Base-by-base conservation (phyloP, 805 yeast genomes). In the Myxozyma mucilagina region DNA sequence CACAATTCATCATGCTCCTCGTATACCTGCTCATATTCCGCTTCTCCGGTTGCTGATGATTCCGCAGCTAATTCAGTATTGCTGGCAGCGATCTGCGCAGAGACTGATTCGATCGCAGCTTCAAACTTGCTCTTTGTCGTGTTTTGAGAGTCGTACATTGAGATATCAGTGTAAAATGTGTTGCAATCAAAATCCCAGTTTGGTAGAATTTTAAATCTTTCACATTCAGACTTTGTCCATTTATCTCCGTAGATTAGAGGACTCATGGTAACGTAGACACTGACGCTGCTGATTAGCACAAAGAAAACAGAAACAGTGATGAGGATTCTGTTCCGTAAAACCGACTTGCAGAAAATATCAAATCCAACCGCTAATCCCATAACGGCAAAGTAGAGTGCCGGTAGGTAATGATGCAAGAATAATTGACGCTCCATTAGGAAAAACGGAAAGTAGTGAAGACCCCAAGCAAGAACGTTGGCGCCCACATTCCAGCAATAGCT, bases 141-240 rank as follows among this genome's bases (percentile, higher is more conserved):
- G 11, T 31, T 29, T 5, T 34, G 45, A 31, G 35, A 14, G 4
- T 45, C 54, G n/a, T 56, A 56, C 53, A 14, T 16, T 18, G 59
- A 47, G 5, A 38, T 16, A 29, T 52, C 51, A 18, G 70, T 75
- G 41, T 74, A 69, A 71, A 82, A 90, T 13, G 79, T 68, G 63
- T 76, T 78, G 77, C 99, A 94, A 71, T 87, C 87, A 72, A 85
- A 94, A 79, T 94, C 99, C 99, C 98, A 94, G 43, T 83, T 79
- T 2, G 78, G 63, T 36, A 88, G 65, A 68, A 84, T 73, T 75
- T 84, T 84, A 48, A 92, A 78, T 47, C 79, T 76, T 60, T 78
- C 76, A 76, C 99, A 94, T 61, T 80, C 74, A 34, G 72, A 73
- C 69, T 80, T 80, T 50, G 96, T 87, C 97, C 98, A 93, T 56